These are phyloP conservation scores for Ophiocordyceps camponoti-saundersi DNA, from an alignment of 2,329 filamentous ascomycete species.

Conservation along the genomic window DNA sequence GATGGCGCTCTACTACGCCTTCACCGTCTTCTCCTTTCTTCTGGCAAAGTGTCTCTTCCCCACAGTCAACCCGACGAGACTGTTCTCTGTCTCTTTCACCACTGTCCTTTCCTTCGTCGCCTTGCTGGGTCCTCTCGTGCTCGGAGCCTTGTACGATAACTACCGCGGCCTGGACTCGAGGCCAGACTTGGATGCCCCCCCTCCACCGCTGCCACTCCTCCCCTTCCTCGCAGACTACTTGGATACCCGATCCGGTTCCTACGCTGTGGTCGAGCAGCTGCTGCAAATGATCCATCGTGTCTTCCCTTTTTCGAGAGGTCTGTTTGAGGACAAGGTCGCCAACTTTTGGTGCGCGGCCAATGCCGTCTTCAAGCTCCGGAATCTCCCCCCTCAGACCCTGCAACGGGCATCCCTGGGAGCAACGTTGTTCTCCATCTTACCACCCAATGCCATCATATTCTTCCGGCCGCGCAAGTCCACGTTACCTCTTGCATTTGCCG, in stretches of 20 bases:
- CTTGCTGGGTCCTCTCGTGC: conserved; percentile 57
- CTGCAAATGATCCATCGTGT: conserved; percentile 79
- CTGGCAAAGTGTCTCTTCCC: conserved; percentile 75
- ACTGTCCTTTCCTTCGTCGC: conserved; percentile 59
- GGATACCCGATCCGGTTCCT: conserved; percentile 51
- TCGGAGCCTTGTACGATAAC: conserved; percentile 53
- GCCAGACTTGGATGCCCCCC: conserved; percentile 38
- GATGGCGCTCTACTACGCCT: conserved; percentile 96
- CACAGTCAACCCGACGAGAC: conserved; percentile 44
- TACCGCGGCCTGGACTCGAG: conserved; percentile 43
- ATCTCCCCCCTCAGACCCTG: conserved; percentile 53
- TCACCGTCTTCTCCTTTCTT: conserved; percentile 80
- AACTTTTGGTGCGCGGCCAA: conserved; percentile 96
- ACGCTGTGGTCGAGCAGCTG: conserved; percentile 60
- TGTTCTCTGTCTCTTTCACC: conserved; percentile 57
- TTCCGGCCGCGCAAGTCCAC: conserved; percentile 60
- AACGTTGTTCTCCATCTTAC: conserved; percentile 60
- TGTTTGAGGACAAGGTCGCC: conserved; percentile 98
- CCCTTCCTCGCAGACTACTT: conserved; percentile 39
- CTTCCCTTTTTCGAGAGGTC: conserved; percentile 85
- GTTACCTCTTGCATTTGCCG: conserved; percentile 63
- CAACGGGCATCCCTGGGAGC: conserved; percentile 59
- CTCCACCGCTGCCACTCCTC: conserved; percentile 45
- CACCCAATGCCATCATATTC: conserved; percentile 67
- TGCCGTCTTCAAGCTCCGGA: conserved; percentile 70